A percentile compares a stretch with the other conserved stretches of the same genome.
Conservation (phyloP, 2,329 filamentous ascomycete genomes). For the Colletotrichum sp. region DNA sequence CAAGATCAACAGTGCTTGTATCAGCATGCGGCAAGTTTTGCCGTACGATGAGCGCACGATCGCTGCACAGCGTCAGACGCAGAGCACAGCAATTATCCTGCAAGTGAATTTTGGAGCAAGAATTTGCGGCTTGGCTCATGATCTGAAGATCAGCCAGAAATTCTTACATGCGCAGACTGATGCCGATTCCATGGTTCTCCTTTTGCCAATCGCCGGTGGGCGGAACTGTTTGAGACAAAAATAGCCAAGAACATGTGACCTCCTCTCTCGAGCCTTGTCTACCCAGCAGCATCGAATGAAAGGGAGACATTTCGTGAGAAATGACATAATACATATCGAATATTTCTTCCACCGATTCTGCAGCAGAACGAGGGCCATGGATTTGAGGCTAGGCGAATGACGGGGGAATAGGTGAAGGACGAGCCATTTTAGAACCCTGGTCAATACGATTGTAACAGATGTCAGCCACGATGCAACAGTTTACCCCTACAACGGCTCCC, state of each 20-base stretch:
- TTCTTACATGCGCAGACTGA: neutral
- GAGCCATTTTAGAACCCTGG: neutral
- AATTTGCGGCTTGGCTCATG: neutral
- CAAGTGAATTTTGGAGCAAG: neutral
- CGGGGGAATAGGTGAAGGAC: neutral
- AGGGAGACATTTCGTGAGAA: neutral
- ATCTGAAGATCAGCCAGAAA: neutral
- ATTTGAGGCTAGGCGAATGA: neutral
- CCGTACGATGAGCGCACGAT: neutral
- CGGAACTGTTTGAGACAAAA: neutral
- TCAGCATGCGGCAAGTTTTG: slow-evolving; percentile 8
- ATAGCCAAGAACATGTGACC: neutral
- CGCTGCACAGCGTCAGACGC: neutral
- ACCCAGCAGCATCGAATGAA: neutral
- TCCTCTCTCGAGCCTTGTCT: neutral
- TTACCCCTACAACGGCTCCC: neutral
- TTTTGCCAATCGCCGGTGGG: neutral
- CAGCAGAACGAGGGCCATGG: neutral
- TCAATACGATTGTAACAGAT: neutral
- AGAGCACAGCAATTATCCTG: neutral
- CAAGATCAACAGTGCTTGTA: neutral
- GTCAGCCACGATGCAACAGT: neutral
- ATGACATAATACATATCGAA: neutral
- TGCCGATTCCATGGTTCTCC: neutral
- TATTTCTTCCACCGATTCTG: neutral